Evolutionary conservation across 73 alveolate genomes (phyloP).

Genomic region (Paramecium sonneborni): DNA sequence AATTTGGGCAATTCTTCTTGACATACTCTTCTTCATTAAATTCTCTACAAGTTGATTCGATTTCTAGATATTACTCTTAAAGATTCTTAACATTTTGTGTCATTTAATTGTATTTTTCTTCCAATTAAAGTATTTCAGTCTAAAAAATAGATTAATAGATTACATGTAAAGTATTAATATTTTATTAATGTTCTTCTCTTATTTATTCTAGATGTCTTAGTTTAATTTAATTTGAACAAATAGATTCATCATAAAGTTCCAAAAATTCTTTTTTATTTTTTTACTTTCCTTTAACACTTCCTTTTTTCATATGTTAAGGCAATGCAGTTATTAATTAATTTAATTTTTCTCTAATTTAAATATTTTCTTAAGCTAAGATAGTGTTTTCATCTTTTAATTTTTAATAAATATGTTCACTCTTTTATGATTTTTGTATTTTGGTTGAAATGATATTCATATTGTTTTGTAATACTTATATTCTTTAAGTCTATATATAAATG

Average conservation of each 20-base stretch:
- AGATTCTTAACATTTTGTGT: too few species aligned
- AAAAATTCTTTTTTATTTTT: background rate
- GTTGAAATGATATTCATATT: background rate
- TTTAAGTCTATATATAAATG: background rate
- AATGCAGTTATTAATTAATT: background rate
- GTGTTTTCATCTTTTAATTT: conserved; percentile 34
- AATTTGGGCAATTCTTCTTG: too few species aligned
- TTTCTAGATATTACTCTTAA: too few species aligned
- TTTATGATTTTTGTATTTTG: conserved; percentile 3
- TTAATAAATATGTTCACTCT: background rate
- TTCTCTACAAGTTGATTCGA: too few species aligned
- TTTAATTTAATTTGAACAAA: background rate
- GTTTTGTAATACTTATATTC: background rate
- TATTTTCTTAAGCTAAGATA: conserved; percentile 15
- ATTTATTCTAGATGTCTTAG: conserved; percentile 20
- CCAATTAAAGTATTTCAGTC: background rate
- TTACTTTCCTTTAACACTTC: background rate
- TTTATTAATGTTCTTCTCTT: background rate
- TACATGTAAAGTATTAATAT: too few species aligned
- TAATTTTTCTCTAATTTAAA: conserved; percentile 23
- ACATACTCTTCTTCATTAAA: too few species aligned
- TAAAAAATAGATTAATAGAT: too few species aligned
- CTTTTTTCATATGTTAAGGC: background rate
- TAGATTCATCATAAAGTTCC: conserved; percentile 2
- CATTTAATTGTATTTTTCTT: too few species aligned